These are phyloP conservation scores for Isoetes taiwanensis DNA, from an alignment of 75 land plant genomes.

Conservation along the genomic window DNA sequence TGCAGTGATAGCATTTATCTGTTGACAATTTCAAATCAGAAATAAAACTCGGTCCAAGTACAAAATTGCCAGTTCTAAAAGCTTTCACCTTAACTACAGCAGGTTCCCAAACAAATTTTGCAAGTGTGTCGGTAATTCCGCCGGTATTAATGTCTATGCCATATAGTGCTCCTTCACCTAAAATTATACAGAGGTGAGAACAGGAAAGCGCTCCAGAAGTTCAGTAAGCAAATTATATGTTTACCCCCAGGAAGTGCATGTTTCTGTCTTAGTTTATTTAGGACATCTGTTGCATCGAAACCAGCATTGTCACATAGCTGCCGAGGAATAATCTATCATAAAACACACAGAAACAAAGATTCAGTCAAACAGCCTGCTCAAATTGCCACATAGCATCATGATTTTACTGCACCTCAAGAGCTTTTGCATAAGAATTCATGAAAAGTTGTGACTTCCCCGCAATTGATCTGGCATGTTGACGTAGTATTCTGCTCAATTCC, in stretches of 20 bases:
- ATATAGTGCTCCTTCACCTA: slow-evolving; percentile 85
- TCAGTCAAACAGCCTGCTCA: background rate
- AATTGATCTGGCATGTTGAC: slow-evolving; percentile 86
- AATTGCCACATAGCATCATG: background rate
- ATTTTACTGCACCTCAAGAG: slow-evolving; percentile 84
- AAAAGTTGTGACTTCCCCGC: slow-evolving; percentile 93
- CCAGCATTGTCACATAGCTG: slow-evolving; percentile 99
- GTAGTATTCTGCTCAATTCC: slow-evolving; percentile 80
- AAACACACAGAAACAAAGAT: background rate
- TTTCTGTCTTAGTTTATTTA: slow-evolving; percentile 94
- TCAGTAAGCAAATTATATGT: background rate
- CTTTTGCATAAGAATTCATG: slow-evolving; percentile 95
- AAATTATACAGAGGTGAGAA: background rate
- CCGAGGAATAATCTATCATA: slow-evolving; percentile 73
- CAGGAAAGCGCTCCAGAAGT: background rate
- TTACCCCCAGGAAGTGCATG: slow-evolving; percentile 86
- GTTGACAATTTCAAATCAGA: background rate
- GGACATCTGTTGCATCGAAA: slow-evolving; percentile 97
- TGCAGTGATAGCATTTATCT: slow-evolving; percentile 98
- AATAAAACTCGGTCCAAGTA: background rate
- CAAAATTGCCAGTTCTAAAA: background rate
- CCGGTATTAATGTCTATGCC: slow-evolving; percentile 97
- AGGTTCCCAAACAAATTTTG: slow-evolving; percentile 98
- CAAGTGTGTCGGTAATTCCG: slow-evolving; percentile 84
- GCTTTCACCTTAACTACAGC: slow-evolving; percentile 77